Base-by-base conservation (phyloP, 2,329 filamentous ascomycete species). In the Arthrobotrys megalospora region DNA sequence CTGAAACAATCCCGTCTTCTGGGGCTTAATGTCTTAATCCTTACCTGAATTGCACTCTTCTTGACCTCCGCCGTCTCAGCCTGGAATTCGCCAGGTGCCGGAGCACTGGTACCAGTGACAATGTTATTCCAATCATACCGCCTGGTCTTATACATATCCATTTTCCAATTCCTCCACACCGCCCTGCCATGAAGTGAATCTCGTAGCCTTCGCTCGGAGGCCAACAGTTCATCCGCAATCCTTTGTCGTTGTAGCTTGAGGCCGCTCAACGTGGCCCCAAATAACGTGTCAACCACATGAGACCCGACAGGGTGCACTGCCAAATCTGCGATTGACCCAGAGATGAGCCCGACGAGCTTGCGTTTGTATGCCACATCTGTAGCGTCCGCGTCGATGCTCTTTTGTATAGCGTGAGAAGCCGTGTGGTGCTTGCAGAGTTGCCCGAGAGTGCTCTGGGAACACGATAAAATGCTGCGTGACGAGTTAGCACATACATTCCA, bases 141-240 rank as follows among this genome's bases (percentile, higher is more conserved):
- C 65, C 87, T 85, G 32, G 90, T 86, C 82, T 90, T 91, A 84
- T 91, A 93, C 5, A 91, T 84, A 83, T 93, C 91, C 88, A 93
- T 91, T 41, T 87, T 88, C 91, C 91, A 93, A 82, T 92, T 93
- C 80, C 89, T 87, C 90, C 91, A 92, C 10, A 93, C 90, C 2
- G 89, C 90, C 38, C 91, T 86, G 1, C 91, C 91, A 21, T 89
- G 87, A 41, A 87, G 88, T 0, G 88, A 90, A 72, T 92, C 90
- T n/a, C 91, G 87, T 16, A 93, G 83, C 0, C 85, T 81, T n/a
- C 85, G 83, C 82, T 92, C 91, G 70, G 89, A 87, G 67, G 87
- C 85, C 0, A 87, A 85, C 8, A 93, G 85, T 80, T 91, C 89
- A 80, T 89, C 86, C 1, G 90, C 90, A 76, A 93, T 88, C 50